Evolutionary conservation across 345 rosid species (phyloP).

Genomic region (Gossypium rotundifolium): DNA sequence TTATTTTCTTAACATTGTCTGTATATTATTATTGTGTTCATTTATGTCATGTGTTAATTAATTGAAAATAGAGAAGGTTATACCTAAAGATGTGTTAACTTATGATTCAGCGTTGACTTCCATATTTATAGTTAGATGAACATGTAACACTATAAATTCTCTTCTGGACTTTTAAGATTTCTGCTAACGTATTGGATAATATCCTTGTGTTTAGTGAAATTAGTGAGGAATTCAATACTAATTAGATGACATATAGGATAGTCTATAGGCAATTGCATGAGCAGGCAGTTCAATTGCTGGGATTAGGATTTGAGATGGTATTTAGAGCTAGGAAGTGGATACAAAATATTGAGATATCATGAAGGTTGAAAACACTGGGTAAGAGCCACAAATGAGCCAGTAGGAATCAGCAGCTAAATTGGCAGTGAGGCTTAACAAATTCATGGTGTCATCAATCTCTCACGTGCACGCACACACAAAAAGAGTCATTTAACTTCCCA

Average conservation of each 20-base stretch:
- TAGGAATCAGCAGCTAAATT: neutral
- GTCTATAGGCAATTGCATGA: neutral
- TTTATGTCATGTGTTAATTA: neutral
- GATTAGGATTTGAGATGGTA: neutral
- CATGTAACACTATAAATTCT: neutral
- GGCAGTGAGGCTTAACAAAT: conserved; percentile 10
- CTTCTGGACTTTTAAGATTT: neutral
- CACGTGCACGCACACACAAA: too few relatives aligned
- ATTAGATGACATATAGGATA: neutral
- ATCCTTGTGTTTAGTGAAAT: neutral
- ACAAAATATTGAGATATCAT: neutral
- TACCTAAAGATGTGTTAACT: neutral
- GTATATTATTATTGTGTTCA: neutral
- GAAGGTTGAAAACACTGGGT: neutral
- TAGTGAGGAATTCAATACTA: neutral
- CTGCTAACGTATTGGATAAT: neutral
- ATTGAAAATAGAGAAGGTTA: neutral
- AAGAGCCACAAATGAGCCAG: neutral
- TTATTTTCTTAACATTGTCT: neutral
- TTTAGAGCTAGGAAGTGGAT: neutral
- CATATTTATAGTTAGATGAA: neutral
- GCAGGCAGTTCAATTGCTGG: neutral
- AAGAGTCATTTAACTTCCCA: too few relatives aligned
- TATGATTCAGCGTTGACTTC: neutral
- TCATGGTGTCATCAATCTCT: conserved; percentile 17